A percentile compares a stretch with the other conserved stretches of the same genome.
Evolutionary conservation across 2,329 filamentous ascomycete genomes (phyloP).

Genomic region (Cladosporium sp.): DNA sequence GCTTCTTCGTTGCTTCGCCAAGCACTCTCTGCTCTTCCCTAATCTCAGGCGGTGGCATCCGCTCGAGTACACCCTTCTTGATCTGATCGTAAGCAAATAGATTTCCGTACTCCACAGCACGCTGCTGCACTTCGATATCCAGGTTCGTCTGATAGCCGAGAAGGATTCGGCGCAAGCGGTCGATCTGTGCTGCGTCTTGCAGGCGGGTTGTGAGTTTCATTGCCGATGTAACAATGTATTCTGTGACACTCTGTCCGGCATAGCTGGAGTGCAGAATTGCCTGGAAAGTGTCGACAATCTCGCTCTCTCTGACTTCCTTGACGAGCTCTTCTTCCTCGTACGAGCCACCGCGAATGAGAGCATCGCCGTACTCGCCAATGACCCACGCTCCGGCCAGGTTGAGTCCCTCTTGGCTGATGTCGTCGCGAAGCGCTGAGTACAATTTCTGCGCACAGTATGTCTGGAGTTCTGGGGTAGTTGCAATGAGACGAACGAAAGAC

Average conservation of each 20-base stretch:
- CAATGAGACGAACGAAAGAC: slow-evolving; percentile 91
- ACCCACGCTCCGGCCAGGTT: slow-evolving; percentile 94
- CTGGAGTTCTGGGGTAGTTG: slow-evolving; percentile 88
- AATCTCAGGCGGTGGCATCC: slow-evolving; percentile 96
- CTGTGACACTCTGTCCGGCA: slow-evolving; percentile 80
- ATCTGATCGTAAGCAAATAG: slow-evolving; percentile 89
- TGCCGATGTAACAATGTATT: slow-evolving; percentile 91
- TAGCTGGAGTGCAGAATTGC: slow-evolving; percentile 94
- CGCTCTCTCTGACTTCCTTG: slow-evolving; percentile 74
- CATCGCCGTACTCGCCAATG: slow-evolving; percentile 93
- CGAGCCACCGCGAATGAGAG: slow-evolving; percentile 79
- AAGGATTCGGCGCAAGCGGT: slow-evolving; percentile 75
- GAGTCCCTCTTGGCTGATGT: slow-evolving; percentile 94
- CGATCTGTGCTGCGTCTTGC: slow-evolving; percentile 76
- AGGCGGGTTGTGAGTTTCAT: slow-evolving; percentile 93
- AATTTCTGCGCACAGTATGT: slow-evolving; percentile 96
- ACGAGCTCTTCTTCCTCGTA: slow-evolving; percentile 94
- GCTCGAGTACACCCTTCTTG: slow-evolving; percentile 83
- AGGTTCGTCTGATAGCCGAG: slow-evolving; percentile 76
- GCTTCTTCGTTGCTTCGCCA: slow-evolving; percentile 62
- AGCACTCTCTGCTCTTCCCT: slow-evolving; percentile 90
- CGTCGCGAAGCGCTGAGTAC: slow-evolving; percentile 84
- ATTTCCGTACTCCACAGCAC: slow-evolving; percentile 91
- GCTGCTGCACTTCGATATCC: slow-evolving; percentile 92
- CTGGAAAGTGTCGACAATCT: slow-evolving; percentile 87